phyloP scores from a whole-genome alignment of 176 grass and related monocot species.

The Typha latifolia region DNA sequence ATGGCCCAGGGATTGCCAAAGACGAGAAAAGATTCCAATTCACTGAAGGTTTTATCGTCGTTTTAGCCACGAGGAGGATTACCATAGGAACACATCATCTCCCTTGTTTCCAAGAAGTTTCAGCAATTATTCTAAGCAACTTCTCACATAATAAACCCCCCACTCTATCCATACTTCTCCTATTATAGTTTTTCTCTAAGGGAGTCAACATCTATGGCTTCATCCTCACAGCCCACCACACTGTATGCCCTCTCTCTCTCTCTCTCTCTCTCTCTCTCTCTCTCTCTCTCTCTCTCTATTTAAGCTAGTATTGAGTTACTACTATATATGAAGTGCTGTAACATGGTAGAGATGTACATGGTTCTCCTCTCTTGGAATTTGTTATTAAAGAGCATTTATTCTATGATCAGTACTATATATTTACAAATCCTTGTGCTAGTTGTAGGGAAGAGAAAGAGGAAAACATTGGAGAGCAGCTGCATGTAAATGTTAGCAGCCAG shows the following conservation, averaged over 20 bases:
- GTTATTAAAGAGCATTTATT: too few species aligned
- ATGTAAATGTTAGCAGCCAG: conserved; percentile 4
- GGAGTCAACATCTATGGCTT: not conserved
- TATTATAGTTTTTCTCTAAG: not conserved
- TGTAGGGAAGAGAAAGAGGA: conserved; percentile 16
- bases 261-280: too few species aligned
- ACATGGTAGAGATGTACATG: too few species aligned
- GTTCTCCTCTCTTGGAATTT: too few species aligned
- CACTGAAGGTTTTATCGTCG: too few species aligned
- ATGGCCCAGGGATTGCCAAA: too few species aligned
- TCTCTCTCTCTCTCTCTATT: too few species aligned
- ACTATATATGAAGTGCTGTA: too few species aligned
- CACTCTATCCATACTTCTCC: not conserved
- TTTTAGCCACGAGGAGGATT: too few species aligned
- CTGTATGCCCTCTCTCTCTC: not conserved
- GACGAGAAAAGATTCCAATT: too few species aligned
- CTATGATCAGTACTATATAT: not conserved
- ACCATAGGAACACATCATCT: not conserved
- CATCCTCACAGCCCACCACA: not conserved
- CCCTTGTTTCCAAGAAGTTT: not conserved
- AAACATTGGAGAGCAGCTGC: not conserved
- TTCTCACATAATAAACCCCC: not conserved
- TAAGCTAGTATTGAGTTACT: too few species aligned
- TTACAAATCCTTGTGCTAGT: not conserved
- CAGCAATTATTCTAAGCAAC: not conserved